These are phyloP conservation scores for Mucor velutinosus DNA, from an alignment of 371 early-diverging fungal genomes.

Conservation along the genomic window DNA sequence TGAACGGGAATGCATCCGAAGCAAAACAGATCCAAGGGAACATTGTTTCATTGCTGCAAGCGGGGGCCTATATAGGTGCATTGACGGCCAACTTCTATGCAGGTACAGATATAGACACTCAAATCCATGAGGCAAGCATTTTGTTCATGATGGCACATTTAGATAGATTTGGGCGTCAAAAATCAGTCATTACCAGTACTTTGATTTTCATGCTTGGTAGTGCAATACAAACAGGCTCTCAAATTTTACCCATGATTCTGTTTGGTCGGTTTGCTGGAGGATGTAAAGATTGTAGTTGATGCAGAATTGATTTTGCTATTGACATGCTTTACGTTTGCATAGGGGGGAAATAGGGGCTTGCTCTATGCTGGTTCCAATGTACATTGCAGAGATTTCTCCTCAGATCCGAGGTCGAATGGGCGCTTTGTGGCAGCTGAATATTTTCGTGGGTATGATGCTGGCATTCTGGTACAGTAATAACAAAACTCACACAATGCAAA, in stretches of 20 bases:
- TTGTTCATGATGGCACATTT: not conserved
- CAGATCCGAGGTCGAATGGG: constrained; percentile 79
- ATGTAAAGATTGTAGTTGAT: constrained; percentile 3
- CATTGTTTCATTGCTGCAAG: constrained; percentile 24
- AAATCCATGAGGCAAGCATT: not conserved
- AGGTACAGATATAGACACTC: constrained; percentile 1
- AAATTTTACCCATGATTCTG: constrained; percentile 58
- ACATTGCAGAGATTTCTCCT: constrained; percentile 75
- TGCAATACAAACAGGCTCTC: constrained; percentile 65
- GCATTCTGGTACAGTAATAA: constrained; percentile 26
- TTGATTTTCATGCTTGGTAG: constrained; percentile 73
- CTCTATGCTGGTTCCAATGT: constrained; percentile 48
- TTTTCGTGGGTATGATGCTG: constrained; percentile 56
- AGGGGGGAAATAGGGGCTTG: constrained; percentile 18
- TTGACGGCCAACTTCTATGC: constrained; percentile 19
- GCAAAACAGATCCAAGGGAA: constrained; percentile 19
- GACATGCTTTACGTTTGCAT: not conserved
- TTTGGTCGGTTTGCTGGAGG: constrained; percentile 82
- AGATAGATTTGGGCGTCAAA: constrained; percentile 24
- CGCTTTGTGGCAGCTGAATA: constrained; percentile 83
- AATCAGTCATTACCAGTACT: constrained; percentile 29
- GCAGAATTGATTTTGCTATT: not conserved
- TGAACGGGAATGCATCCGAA: constrained; percentile 7
- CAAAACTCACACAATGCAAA: not conserved
- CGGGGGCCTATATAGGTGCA: constrained; percentile 26